A percentile compares a stretch with the other conserved stretches of the same genome.
Conservation (phyloP, 2,329 filamentous ascomycete genomes). For the Pseudogymnoascus verrucosus region DNA sequence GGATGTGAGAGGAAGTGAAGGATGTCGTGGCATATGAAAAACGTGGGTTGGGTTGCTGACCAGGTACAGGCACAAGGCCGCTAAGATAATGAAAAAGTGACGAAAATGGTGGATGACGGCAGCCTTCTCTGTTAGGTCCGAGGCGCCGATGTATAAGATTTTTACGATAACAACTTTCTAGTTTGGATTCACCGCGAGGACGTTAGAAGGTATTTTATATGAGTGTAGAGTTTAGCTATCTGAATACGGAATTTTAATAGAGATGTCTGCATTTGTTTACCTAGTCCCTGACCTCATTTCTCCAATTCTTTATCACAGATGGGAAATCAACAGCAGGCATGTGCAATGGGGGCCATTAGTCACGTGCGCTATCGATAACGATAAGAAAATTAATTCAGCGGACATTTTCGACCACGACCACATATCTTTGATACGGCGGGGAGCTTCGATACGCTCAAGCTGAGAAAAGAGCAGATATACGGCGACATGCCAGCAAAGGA, state of each 20-base stretch:
- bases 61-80: constrained; percentile 11
- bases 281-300: neutral
- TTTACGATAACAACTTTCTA: neutral
- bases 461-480: neutral
- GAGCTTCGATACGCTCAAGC: neutral
- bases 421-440: constrained; percentile 7
- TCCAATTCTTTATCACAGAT: neutral
- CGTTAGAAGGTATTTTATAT: neutral
- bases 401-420: constrained; percentile 6
- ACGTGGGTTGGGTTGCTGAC: constrained; percentile 13
- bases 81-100: neutral
- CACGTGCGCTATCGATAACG: constrained; percentile 7
- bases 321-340: neutral
- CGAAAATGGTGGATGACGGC: constrained; percentile 5
- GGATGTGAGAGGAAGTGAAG: neutral
- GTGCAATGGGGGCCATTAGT: neutral
- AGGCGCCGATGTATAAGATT: neutral
- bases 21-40: constrained; percentile 1
- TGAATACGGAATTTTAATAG: neutral
- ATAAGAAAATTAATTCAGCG: constrained; percentile 8
- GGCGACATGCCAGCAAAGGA: constrained; percentile 4
- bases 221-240: neutral
- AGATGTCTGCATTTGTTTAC: neutral
- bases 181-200: neutral
- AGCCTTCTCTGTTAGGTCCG: neutral